Percentiles rank a stretch among this genome's conserved stretches.
These are phyloP conservation scores for Plectosphaerella cucumerina DNA, from an alignment of 2,329 filamentous ascomycete species.

Conservation along the genomic window DNA sequence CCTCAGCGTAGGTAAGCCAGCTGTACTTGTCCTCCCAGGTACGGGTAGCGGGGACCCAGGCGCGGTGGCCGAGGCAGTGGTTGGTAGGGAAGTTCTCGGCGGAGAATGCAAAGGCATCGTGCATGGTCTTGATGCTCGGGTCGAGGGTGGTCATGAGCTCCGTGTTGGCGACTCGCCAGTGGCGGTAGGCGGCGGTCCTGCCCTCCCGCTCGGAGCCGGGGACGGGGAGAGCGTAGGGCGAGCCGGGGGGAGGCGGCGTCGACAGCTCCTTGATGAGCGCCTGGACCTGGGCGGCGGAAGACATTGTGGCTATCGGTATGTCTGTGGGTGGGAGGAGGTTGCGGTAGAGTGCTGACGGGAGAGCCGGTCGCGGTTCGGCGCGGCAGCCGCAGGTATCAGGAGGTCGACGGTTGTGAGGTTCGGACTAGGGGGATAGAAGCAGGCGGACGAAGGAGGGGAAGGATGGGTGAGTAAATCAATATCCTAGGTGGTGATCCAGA, in stretches of 20 bases:
- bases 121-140: slow-evolving; percentile 64
- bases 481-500: background rate
- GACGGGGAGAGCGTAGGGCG: slow-evolving; percentile 73
- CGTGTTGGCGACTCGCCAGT: slow-evolving; percentile 72
- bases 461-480: background rate
- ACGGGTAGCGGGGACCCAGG: slow-evolving; percentile 72
- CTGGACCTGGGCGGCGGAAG: slow-evolving; percentile 23
- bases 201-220: slow-evolving; percentile 70
- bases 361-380: background rate
- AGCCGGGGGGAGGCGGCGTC: slow-evolving; percentile 63
- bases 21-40: slow-evolving; percentile 69
- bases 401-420: background rate
- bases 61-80: slow-evolving; percentile 74
- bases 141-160: slow-evolving; percentile 69
- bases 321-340: background rate
- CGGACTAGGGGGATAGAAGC: background rate
- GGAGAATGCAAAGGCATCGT: slow-evolving; percentile 75
- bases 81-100: slow-evolving; percentile 60
- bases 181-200: slow-evolving; percentile 74
- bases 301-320: slow-evolving; percentile 20
- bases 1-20: slow-evolving; percentile 79
- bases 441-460: background rate
- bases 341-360: background rate
- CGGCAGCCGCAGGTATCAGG: background rate
- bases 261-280: slow-evolving; percentile 50